Percentiles rank a stretch among this genome's conserved stretches.
phyloP scores from a whole-genome alignment of 2,329 filamentous ascomycete species.

The Aspergillus hortae region DNA sequence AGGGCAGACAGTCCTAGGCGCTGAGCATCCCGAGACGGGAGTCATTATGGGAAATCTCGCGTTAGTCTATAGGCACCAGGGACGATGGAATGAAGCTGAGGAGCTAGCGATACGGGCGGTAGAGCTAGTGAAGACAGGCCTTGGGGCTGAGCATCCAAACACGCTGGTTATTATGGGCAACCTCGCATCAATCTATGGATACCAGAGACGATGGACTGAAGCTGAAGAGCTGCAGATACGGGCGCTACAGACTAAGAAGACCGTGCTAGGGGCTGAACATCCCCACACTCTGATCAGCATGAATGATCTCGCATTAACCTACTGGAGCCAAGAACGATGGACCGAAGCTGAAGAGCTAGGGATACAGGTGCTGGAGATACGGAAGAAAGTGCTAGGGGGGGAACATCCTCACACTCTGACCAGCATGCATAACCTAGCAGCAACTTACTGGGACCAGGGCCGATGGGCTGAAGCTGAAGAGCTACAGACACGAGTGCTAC shows the following conservation, averaged over 20 bases:
- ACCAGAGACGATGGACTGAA: conserved; percentile 7
- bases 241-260: conserved; percentile 5
- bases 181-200: no score
- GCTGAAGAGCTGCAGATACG: conserved; percentile 22
- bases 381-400: neutral
- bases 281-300: neutral
- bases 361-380: neutral
- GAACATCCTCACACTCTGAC: conserved; percentile 4
- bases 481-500: conserved; percentile 13
- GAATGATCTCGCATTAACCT: neutral
- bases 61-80: no score
- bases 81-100: no score
- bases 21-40: no score
- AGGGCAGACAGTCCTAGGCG: neutral
- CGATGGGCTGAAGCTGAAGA: conserved; percentile 23
- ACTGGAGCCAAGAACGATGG: neutral
- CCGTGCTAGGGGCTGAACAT: neutral
- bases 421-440: neutral
- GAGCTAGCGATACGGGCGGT: no score
- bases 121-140: no score
- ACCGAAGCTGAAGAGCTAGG: conserved; percentile 4
- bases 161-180: no score
- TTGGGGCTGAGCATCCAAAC: no score
- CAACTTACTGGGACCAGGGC: conserved; percentile 10
- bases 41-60: no score